Conservation (phyloP, 176 grass and related monocot genomes). For the Lolium rigidum region DNA sequence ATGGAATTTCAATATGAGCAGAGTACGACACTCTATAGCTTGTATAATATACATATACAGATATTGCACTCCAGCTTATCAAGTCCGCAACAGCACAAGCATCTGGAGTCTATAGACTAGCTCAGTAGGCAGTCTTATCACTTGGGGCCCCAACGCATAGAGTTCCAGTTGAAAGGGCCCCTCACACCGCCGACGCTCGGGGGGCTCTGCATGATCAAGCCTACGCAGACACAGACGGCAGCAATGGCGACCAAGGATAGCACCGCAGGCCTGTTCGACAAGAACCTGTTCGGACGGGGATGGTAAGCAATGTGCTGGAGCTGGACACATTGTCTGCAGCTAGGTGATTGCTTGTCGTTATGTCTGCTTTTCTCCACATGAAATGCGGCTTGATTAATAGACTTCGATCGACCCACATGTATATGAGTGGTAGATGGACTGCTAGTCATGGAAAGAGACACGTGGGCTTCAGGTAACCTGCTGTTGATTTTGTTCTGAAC, state of each 20-base stretch:
- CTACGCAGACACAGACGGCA: constrained; percentile 85
- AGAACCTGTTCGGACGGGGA: constrained; percentile 43
- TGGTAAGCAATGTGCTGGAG: constrained; percentile 38
- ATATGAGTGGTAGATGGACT: constrained; percentile 24
- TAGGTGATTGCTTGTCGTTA: constrained; percentile 13
- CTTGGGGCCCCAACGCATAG: constrained; percentile 51
- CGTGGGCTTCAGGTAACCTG: constrained; percentile 41
- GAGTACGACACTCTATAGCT: neutral
- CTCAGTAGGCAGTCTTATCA: constrained; percentile 44
- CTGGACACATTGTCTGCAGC: constrained; percentile 61
- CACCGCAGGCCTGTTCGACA: constrained; percentile 63
- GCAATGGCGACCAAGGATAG: constrained; percentile 75
- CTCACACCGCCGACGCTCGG: constrained; percentile 47
- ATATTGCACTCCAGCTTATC: neutral
- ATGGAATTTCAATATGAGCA: neutral
- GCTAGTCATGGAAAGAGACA: constrained; percentile 45
- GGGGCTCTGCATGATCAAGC: constrained; percentile 71
- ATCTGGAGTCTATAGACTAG: constrained; percentile 11
- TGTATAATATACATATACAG: neutral
- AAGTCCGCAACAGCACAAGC: neutral
- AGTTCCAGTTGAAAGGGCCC: constrained; percentile 75
- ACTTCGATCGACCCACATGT: constrained; percentile 1
- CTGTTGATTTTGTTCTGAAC: constrained; percentile 78
- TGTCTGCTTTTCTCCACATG: constrained; percentile 40
- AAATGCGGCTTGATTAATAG: constrained; percentile 30